These are phyloP conservation scores for Cucurbita moschata DNA, from an alignment of 306 rosid species.

Conservation along the genomic window DNA sequence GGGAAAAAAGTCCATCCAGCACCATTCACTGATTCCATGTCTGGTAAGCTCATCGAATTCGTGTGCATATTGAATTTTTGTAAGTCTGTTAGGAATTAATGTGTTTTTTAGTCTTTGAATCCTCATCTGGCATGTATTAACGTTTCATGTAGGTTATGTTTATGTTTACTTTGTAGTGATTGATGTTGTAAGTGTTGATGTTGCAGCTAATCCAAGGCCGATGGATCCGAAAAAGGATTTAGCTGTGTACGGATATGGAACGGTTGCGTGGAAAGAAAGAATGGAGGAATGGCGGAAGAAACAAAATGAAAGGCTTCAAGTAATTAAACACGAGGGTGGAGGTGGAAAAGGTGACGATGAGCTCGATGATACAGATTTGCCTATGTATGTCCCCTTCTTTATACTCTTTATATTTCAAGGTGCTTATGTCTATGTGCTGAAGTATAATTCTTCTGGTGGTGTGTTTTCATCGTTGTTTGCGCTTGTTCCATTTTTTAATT, in stretches of 20 bases:
- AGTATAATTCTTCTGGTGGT: background rate
- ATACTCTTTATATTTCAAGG: background rate
- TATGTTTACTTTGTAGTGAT: background rate
- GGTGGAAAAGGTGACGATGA: constrained; percentile 29
- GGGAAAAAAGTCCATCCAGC: constrained; percentile 65
- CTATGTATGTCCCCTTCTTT: constrained; percentile 33
- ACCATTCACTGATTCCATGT: constrained; percentile 39
- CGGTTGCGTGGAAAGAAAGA: constrained; percentile 84
- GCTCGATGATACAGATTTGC: constrained; percentile 56
- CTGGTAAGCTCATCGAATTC: constrained; percentile 24
- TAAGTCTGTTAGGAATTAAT: background rate
- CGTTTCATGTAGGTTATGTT: background rate
- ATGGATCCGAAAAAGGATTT: constrained; percentile 87
- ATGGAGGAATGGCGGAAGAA: constrained; percentile 87
- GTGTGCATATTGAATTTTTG: background rate
- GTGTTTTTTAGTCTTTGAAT: background rate
- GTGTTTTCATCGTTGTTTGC: background rate
- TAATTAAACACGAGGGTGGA: constrained; percentile 51
- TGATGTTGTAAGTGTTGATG: constrained; percentile 10
- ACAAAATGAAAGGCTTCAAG: constrained; percentile 59
- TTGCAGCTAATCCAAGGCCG: constrained; percentile 59
- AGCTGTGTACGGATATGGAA: constrained; percentile 79
- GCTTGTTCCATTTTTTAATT: background rate
- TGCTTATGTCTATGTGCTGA: background rate
- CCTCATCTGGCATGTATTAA: background rate